Conservation (phyloP, 2,329 filamentous ascomycete genomes). For the Coniochaeta sp. region DNA sequence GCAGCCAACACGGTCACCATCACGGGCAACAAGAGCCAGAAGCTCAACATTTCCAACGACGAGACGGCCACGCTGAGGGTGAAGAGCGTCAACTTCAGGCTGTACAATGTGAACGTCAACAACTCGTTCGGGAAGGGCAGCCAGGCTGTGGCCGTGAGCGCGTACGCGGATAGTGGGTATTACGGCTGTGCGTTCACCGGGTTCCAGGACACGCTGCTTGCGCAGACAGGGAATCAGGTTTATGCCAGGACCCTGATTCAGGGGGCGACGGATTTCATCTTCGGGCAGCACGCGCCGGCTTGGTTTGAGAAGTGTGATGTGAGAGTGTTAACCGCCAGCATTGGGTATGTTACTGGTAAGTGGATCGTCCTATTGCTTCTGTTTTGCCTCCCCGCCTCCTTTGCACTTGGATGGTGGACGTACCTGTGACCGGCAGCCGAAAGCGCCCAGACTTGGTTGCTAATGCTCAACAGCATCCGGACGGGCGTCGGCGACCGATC, state of each 20-base stretch:
- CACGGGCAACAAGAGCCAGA: constrained; percentile 34
- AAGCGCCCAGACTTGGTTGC: too few relatives aligned
- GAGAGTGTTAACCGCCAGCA: constrained; percentile 22
- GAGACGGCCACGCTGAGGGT: constrained; percentile 36
- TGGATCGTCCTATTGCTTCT: neutral
- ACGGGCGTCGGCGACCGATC: constrained; percentile 24
- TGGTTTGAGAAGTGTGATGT: constrained; percentile 38
- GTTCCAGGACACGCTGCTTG: constrained; percentile 43
- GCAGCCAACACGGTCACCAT: constrained; percentile 49
- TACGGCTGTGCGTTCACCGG: constrained; percentile 38
- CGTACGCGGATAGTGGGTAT: constrained; percentile 34
- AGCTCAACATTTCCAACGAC: constrained; percentile 43
- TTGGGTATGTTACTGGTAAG: constrained; percentile 35
- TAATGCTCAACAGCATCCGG: constrained; percentile 27
- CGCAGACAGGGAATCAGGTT: constrained; percentile 36
- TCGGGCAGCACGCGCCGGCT: constrained; percentile 31
- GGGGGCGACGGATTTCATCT: constrained; percentile 43
- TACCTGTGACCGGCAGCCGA: too few relatives aligned
- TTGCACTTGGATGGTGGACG: too few relatives aligned
- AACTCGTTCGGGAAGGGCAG: constrained; percentile 38
- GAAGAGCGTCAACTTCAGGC: constrained; percentile 40
- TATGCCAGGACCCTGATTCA: constrained; percentile 35
- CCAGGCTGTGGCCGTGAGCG: constrained; percentile 38
- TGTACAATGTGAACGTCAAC: constrained; percentile 54
- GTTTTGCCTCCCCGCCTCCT: too few relatives aligned